Conservation (phyloP, 164 flowering plant species). For the Pachysandra terminalis region DNA sequence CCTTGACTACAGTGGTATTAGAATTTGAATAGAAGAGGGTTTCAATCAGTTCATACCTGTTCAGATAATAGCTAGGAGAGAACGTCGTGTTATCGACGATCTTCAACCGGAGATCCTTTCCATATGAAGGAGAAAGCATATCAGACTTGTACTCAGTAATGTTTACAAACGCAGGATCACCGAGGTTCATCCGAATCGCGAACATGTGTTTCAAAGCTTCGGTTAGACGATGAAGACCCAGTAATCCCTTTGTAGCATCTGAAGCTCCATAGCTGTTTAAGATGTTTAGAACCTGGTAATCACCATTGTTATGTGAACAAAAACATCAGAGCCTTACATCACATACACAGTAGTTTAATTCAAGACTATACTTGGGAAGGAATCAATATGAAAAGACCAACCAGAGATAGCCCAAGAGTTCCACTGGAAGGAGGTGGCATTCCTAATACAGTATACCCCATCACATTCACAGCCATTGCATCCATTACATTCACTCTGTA, state of each 20-base stretch:
- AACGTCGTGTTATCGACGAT: conserved; percentile 88
- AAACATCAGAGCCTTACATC: too few relatives aligned
- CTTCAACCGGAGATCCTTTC: conserved; percentile 45
- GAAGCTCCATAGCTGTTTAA: conserved; percentile 54
- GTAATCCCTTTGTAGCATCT: conserved; percentile 48
- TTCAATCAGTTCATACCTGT: conserved; percentile 35
- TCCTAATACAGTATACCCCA: conserved; percentile 79
- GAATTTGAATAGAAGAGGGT: too few relatives aligned
- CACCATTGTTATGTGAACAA: neutral
- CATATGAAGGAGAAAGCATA: conserved; percentile 74
- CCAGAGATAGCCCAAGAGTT: conserved; percentile 76
- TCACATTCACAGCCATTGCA: conserved; percentile 51
- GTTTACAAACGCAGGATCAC: conserved; percentile 76
- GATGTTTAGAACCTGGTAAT: conserved; percentile 68
- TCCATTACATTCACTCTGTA: conserved; percentile 61
- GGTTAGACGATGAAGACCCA: conserved; percentile 77
- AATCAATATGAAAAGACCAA: conserved; percentile 18
- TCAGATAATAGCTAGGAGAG: conserved; percentile 65
- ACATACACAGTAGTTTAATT: too few relatives aligned
- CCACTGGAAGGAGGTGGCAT: conserved; percentile 99
- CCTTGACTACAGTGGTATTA: too few relatives aligned
- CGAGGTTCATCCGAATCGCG: conserved; percentile 83
- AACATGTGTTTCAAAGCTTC: conserved; percentile 93
- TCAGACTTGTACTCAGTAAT: conserved; percentile 31
- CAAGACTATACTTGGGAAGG: too few relatives aligned